Evolutionary conservation across 345 rosid genomes (phyloP).

Genomic region (Garcia nutans): DNA sequence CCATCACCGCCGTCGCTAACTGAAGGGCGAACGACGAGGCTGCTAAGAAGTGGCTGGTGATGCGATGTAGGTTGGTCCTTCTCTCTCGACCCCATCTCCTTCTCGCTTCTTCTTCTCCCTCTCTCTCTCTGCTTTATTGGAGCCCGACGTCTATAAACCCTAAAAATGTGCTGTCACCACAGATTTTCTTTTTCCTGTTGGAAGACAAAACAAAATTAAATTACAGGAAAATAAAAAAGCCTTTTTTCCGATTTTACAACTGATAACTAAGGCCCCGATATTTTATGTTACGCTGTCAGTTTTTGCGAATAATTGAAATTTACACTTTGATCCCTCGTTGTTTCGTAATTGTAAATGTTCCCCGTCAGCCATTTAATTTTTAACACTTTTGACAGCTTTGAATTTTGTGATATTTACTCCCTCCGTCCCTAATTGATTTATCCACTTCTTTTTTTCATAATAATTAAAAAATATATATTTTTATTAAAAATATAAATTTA

Average conservation of each 20-base stretch:
- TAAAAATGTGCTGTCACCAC: neutral
- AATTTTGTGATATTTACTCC: too few species aligned
- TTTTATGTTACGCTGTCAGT: neutral
- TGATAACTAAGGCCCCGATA: neutral
- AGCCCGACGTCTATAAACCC: neutral
- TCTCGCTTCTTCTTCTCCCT: neutral
- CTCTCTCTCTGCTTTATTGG: neutral
- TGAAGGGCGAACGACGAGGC: slow-evolving; percentile 78
- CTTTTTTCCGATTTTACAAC: neutral
- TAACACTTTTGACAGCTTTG: too few species aligned
- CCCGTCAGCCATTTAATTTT: neutral
- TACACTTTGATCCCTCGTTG: neutral
- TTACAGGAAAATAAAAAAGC: neutral
- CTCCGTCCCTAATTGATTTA: too few species aligned
- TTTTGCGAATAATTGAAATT: neutral
- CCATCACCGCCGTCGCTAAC: slow-evolving; percentile 48
- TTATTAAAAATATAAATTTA: too few species aligned
- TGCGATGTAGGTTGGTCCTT: slow-evolving; percentile 56
- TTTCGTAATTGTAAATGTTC: neutral
- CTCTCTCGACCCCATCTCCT: slow-evolving; percentile 70
- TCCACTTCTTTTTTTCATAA: too few species aligned
- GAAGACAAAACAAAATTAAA: neutral
- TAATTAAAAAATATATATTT: too few species aligned
- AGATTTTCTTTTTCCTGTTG: neutral
- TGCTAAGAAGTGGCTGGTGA: slow-evolving; percentile 76